Evolutionary conservation across 2,329 filamentous ascomycete species (phyloP).

Genomic region (Claviceps maximensis): DNA sequence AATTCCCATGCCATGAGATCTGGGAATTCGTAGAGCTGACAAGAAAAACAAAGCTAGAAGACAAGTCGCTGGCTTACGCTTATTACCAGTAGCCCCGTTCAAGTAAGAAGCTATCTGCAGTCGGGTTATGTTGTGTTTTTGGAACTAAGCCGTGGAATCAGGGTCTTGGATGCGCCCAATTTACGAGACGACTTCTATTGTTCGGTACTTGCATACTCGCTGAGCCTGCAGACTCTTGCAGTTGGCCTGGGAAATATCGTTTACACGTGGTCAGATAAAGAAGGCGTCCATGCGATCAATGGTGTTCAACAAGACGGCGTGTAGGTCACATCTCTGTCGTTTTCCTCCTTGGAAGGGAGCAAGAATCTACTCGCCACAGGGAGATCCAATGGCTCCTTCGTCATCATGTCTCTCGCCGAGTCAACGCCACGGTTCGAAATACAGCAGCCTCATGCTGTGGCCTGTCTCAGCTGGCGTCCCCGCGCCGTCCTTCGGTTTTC

Average conservation of each 20-base stretch:
- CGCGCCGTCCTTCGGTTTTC: slow-evolving; percentile 39
- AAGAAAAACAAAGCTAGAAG: background rate
- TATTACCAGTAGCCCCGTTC: slow-evolving; percentile 61
- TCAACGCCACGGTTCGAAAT: slow-evolving; percentile 60
- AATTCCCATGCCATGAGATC: background rate
- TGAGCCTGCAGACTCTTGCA: slow-evolving; percentile 60
- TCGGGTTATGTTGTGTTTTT: background rate
- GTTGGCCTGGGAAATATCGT: slow-evolving; percentile 69
- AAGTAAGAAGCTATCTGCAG: slow-evolving; percentile 37
- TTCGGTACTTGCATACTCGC: slow-evolving; percentile 75
- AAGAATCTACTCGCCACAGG: slow-evolving; percentile 78
- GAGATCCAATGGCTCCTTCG: slow-evolving; percentile 61
- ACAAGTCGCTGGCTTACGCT: slow-evolving; percentile 15
- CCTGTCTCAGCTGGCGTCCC: slow-evolving; percentile 73
- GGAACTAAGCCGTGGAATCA: slow-evolving; percentile 15
- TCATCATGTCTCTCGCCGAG: slow-evolving; percentile 66
- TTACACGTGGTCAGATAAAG: slow-evolving; percentile 77
- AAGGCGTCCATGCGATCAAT: slow-evolving; percentile 43
- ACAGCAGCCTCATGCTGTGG: slow-evolving; percentile 57
- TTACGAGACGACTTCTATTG: slow-evolving; percentile 96
- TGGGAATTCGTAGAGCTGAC: background rate
- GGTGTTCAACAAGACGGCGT: slow-evolving; percentile 12
- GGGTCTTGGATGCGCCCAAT: slow-evolving; percentile 75
- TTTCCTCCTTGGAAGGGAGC: slow-evolving; percentile 65
- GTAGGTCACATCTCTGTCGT: slow-evolving; percentile 77